These are phyloP conservation scores for Colletotrichum abscissum DNA, from an alignment of 2,329 filamentous ascomycete genomes.

Conservation along the genomic window DNA sequence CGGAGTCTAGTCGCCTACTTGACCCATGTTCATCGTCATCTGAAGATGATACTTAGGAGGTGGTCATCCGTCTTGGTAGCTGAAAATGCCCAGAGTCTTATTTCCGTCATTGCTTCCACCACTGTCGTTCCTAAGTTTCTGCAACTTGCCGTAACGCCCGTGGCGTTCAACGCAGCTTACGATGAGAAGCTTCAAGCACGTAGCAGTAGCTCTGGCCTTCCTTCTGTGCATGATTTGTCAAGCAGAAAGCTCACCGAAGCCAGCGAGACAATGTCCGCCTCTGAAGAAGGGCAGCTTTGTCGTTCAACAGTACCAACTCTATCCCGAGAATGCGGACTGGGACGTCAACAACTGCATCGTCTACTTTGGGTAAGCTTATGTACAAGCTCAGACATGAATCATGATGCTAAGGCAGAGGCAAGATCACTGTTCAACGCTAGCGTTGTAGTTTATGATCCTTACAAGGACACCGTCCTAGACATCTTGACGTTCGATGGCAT, in stretches of 20 bases:
- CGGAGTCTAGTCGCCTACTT: neutral
- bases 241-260: neutral
- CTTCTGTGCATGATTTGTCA: neutral
- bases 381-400: too few relatives aligned
- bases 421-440: constrained; percentile 39
- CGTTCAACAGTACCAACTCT: constrained; percentile 45
- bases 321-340: constrained; percentile 50
- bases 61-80: neutral
- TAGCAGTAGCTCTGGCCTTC: neutral
- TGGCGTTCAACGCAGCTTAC: too few relatives aligned
- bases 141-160: neutral
- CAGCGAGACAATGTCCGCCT: constrained; percentile 32
- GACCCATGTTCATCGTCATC: neutral
- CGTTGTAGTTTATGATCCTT: constrained; percentile 38
- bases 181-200: neutral
- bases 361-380: constrained; percentile 43
- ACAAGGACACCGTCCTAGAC: constrained; percentile 32
- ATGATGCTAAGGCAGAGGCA: neutral
- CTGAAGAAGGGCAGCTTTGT: constrained; percentile 39
- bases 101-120: neutral
- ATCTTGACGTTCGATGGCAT: constrained; percentile 35
- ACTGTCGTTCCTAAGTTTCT: neutral
- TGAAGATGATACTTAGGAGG: neutral
- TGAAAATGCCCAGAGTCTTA: too few relatives aligned
- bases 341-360: constrained; percentile 45